Percentiles rank a stretch among this genome's conserved stretches.
These are phyloP conservation scores for Xenoacremonium recifei DNA, from an alignment of 2,329 filamentous ascomycete genomes.

Conservation along the genomic window DNA sequence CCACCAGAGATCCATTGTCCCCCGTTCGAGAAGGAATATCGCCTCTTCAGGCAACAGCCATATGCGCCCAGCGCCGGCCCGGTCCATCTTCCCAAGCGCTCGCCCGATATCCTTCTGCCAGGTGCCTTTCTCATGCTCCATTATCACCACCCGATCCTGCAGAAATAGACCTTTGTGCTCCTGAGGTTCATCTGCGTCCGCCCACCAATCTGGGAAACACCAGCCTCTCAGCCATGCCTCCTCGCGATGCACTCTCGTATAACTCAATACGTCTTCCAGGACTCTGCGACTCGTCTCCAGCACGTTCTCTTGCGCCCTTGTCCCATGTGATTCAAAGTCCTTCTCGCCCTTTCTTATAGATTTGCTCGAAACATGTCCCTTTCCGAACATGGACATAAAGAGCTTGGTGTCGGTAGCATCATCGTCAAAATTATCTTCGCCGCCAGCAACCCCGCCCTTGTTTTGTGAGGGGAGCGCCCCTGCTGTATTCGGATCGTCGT, in stretches of 20 bases:
- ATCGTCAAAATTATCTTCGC: constrained; percentile 67
- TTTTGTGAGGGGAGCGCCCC: constrained; percentile 14
- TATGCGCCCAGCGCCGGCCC: constrained; percentile 57
- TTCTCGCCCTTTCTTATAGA: constrained; percentile 92
- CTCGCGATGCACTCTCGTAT: constrained; percentile 70
- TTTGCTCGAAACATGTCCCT: constrained; percentile 51
- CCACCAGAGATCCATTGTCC: constrained; percentile 85
- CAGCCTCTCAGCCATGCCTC: constrained; percentile 67
- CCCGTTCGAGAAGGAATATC: constrained; percentile 83
- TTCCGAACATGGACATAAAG: constrained; percentile 53
- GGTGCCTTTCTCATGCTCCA: constrained; percentile 71
- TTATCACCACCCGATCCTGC: constrained; percentile 57
- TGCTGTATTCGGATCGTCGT: constrained; percentile 36
- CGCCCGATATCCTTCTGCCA: constrained; percentile 76
- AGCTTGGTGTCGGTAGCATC: constrained; percentile 86
- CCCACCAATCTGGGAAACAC: constrained; percentile 67
- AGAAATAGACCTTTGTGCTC: constrained; percentile 30
- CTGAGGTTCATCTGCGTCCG: constrained; percentile 15
- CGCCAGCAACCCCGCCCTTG: constrained; percentile 26
- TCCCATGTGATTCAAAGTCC: constrained; percentile 94
- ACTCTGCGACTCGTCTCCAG: constrained; percentile 80
- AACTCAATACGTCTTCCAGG: constrained; percentile 83
- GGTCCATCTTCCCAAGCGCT: constrained; percentile 54
- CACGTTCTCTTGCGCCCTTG: constrained; percentile 72
- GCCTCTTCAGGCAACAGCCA: constrained; percentile 94